These are phyloP conservation scores for Pisolithus microcarpus DNA, from an alignment of 768 basidiomycete genomes.

Conservation along the genomic window DNA sequence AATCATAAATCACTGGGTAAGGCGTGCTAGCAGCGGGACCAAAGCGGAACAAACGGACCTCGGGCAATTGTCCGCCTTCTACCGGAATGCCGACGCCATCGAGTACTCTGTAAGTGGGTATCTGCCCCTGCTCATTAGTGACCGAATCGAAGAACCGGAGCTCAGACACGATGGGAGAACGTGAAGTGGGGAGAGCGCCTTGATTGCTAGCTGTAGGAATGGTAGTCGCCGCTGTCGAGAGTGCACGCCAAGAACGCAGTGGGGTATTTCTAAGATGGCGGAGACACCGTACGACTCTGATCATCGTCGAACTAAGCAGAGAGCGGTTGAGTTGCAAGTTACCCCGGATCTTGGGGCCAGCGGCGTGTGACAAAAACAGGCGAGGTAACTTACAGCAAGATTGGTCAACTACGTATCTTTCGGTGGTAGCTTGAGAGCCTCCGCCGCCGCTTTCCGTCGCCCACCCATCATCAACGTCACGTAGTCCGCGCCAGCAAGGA, in stretches of 20 bases:
- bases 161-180: constrained; percentile 59
- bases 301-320: constrained; percentile 5
- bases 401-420: neutral
- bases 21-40: neutral
- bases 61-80: constrained; percentile 67
- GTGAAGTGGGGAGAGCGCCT: constrained; percentile 35
- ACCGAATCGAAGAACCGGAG: constrained; percentile 80
- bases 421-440: constrained; percentile 54
- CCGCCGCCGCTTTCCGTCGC: constrained; percentile 57
- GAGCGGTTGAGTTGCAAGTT: neutral
- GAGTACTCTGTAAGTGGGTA: constrained; percentile 82
- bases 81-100: constrained; percentile 73
- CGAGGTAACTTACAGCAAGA: too few species aligned
- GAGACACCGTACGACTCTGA: constrained; percentile 5
- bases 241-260: constrained; percentile 5
- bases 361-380: too few species aligned
- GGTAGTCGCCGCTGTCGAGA: constrained; percentile 12
- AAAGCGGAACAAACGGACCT: constrained; percentile 39
- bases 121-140: constrained; percentile 48
- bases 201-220: constrained; percentile 13
- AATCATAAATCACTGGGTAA: constrained; percentile 3
- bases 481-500: constrained; percentile 74
- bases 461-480: constrained; percentile 65
- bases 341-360: constrained; percentile 16
- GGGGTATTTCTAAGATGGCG: neutral